Evolutionary conservation across 306 rosid species (phyloP).

Genomic region (Morella rubra): DNA sequence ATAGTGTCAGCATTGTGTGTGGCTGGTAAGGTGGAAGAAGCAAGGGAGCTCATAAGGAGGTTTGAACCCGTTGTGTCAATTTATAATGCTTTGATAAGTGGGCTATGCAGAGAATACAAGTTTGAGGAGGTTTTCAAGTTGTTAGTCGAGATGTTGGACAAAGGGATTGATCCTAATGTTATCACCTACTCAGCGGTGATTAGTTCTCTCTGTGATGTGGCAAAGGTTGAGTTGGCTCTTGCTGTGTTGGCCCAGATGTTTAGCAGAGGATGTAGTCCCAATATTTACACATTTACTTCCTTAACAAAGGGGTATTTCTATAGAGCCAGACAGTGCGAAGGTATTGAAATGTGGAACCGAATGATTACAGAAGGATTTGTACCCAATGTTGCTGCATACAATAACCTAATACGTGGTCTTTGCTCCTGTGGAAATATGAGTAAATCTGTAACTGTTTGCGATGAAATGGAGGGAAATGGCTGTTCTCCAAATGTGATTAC

Average conservation of each 20-base stretch:
- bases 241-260: slow-evolving; percentile 67
- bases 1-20: slow-evolving; percentile 63
- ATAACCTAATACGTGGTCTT: slow-evolving; percentile 61
- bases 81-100: slow-evolving; percentile 79
- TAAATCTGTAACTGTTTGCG: slow-evolving; percentile 44
- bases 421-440: slow-evolving; percentile 58
- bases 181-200: slow-evolving; percentile 63
- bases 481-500: slow-evolving; percentile 65
- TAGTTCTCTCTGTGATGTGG: slow-evolving; percentile 57
- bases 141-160: slow-evolving; percentile 61
- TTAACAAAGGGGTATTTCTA: slow-evolving; percentile 62
- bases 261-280: slow-evolving; percentile 72
- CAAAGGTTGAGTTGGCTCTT: slow-evolving; percentile 53
- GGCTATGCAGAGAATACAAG: slow-evolving; percentile 58
- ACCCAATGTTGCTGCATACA: slow-evolving; percentile 66
- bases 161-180: slow-evolving; percentile 66
- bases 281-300: slow-evolving; percentile 69
- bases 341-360: slow-evolving; percentile 61
- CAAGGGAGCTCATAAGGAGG: slow-evolving; percentile 47
- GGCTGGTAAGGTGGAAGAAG: slow-evolving; percentile 55
- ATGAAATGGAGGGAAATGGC: slow-evolving; percentile 54
- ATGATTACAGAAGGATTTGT: slow-evolving; percentile 51
- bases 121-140: slow-evolving; percentile 55
- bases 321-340: slow-evolving; percentile 50
- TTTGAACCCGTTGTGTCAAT: slow-evolving; percentile 59